Conservation (phyloP, 192 early-diverging fungal genomes). For the Gryganskiella cystojenkinii region DNA sequence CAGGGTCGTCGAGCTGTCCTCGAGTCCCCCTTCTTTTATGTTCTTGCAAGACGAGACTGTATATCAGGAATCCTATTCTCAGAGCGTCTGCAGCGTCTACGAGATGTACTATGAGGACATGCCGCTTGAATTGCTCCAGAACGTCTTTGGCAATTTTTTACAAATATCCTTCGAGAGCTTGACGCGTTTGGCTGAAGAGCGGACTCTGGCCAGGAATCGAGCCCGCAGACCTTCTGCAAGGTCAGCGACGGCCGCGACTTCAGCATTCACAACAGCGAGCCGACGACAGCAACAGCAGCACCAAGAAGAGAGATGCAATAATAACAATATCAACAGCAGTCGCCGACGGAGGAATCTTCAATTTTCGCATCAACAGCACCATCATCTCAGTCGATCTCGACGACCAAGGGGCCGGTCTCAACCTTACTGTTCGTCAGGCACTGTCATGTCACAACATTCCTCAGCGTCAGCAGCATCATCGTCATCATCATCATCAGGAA, state of each 20-base stretch:
- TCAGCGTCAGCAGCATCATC: no score
- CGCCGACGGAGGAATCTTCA: no score
- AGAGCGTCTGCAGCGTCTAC: no score
- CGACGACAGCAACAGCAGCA: not conserved
- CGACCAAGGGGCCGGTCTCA: no score
- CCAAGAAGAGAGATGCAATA: no score
- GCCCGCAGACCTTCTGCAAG: not conserved
- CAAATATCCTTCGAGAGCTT: slow-evolving; percentile 11
- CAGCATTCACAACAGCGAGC: not conserved
- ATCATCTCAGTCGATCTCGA: no score
- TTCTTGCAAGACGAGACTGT: not conserved
- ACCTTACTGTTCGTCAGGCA: no score
- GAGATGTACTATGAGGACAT: slow-evolving; percentile 24
- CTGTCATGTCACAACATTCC: no score
- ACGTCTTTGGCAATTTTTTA: slow-evolving; percentile 9
- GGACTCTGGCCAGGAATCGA: slow-evolving; percentile 1
- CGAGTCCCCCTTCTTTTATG: not conserved
- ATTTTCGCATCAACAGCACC: no score
- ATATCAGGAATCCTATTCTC: not conserved
- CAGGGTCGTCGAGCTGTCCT: not conserved
- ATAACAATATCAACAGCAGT: no score
- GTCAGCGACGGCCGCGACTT: not conserved
- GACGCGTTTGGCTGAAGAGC: slow-evolving; percentile 1
- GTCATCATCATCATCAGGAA: no score
- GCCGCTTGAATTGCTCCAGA: slow-evolving; percentile 22